phyloP scores from a whole-genome alignment of 805 yeast genomes.

The Saturnispora serradocipensis region DNA sequence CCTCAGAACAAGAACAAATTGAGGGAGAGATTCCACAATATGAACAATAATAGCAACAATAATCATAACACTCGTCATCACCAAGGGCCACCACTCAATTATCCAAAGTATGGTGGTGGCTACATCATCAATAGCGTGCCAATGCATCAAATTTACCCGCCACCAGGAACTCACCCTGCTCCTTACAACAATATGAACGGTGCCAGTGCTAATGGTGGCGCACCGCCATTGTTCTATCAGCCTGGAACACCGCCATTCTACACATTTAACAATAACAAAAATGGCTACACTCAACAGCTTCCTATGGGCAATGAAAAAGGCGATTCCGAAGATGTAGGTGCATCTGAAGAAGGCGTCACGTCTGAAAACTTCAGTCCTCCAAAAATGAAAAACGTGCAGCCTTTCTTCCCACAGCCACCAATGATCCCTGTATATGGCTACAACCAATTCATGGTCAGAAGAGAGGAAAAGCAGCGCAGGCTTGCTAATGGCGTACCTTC shows the following conservation, averaged over 20 bases:
- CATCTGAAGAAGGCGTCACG: not conserved
- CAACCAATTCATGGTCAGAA: constrained; percentile 7
- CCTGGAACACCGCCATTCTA: constrained; percentile 1
- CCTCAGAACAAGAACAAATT: constrained; percentile 26
- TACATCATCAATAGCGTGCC: constrained; percentile 6
- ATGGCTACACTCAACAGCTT: not conserved
- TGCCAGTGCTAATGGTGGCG: not conserved
- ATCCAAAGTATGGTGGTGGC: constrained; percentile 1
- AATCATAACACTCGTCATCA: not conserved
- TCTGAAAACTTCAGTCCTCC: not conserved
- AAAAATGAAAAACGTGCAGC: not conserved
- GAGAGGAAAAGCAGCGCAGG: constrained; percentile 24
- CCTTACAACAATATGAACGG: not conserved
- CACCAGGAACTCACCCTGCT: not conserved
- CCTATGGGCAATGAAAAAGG: not conserved
- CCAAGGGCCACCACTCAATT: not conserved
- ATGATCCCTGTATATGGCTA: not conserved
- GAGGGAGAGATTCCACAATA: not conserved
- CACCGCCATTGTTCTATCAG: not conserved
- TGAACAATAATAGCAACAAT: constrained; percentile 1
- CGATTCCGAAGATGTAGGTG: not conserved
- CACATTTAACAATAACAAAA: not conserved
- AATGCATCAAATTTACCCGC: not conserved
- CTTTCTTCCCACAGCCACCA: not conserved
- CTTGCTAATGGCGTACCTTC: constrained; percentile 46